These are phyloP conservation scores for Holtermannia corniformis DNA, from an alignment of 768 basidiomycete species.

Conservation along the genomic window DNA sequence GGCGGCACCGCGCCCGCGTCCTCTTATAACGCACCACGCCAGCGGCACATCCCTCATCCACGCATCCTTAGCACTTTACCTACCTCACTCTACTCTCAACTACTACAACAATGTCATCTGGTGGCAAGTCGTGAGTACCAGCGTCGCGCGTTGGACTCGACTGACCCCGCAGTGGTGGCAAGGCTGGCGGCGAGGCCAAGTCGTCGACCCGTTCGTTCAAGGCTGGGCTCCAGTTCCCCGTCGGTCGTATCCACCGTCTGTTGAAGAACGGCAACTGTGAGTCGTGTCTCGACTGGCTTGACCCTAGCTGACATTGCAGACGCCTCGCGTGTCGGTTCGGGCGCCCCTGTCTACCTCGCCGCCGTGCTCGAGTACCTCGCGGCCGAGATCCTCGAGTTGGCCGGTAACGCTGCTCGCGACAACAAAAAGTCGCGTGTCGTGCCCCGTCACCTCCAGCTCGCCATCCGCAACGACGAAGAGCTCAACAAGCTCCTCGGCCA, in stretches of 20 bases:
- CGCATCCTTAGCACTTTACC: slow-evolving; percentile 6
- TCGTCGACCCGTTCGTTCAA: slow-evolving; percentile 58
- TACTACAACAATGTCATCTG: slow-evolving; percentile 36
- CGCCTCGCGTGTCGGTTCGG: slow-evolving; percentile 70
- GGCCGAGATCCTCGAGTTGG: slow-evolving; percentile 86
- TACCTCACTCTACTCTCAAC: slow-evolving; percentile 15
- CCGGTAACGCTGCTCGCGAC: slow-evolving; percentile 66
- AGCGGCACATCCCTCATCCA: slow-evolving; percentile 1
- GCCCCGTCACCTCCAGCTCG: slow-evolving; percentile 82
- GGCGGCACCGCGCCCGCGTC: no score
- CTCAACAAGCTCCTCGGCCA: slow-evolving; percentile 71
- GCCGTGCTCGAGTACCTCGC: slow-evolving; percentile 87
- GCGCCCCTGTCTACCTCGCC: slow-evolving; percentile 83
- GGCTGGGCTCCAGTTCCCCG: slow-evolving; percentile 54
- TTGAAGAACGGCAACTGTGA: slow-evolving; percentile 81
- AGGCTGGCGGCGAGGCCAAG: slow-evolving; percentile 47
- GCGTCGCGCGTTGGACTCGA: background rate
- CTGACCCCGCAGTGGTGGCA: slow-evolving; percentile 40
- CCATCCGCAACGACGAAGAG: slow-evolving; percentile 82
- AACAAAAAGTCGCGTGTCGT: slow-evolving; percentile 91
- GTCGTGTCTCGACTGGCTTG: background rate
- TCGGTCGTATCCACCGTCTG: slow-evolving; percentile 85
- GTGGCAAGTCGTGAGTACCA: slow-evolving; percentile 26
- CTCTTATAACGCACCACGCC: slow-evolving; percentile 3
- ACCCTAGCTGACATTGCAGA: background rate